Conservation (phyloP, 805 yeast genomes). For the Kregervanrija pseudodelftensis region DNA sequence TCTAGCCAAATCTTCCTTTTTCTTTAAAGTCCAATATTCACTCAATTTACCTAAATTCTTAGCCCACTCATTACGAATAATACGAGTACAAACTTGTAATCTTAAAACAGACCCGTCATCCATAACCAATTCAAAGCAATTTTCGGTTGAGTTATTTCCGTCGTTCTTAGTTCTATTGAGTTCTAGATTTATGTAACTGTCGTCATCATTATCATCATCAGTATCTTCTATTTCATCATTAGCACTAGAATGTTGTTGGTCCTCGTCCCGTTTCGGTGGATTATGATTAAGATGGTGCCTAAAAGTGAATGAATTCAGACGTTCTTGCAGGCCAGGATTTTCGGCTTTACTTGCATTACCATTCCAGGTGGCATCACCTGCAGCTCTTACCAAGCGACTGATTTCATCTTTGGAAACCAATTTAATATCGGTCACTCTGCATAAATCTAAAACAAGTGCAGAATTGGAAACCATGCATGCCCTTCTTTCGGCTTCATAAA, state of each 20-base stretch:
- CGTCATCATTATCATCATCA: constrained; percentile 2
- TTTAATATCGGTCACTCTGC: constrained; percentile 36
- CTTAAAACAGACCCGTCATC: constrained; percentile 38
- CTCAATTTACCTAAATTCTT: constrained; percentile 35
- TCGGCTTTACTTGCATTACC: constrained; percentile 1
- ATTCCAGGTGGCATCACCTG: constrained; percentile 27
- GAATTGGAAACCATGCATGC: constrained; percentile 49
- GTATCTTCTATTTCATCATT: too few species aligned
- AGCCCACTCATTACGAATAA: constrained; percentile 61
- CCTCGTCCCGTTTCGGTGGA: too few species aligned
- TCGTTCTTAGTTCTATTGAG: constrained; percentile 10
- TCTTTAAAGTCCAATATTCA: constrained; percentile 54
- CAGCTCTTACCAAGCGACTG: constrained; percentile 21
- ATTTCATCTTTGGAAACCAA: constrained; percentile 24
- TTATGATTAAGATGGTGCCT: too few species aligned
- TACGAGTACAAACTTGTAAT: constrained; percentile 48
- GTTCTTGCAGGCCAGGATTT: neutral
- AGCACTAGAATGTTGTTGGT: too few species aligned
- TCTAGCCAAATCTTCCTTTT: constrained; percentile 32
- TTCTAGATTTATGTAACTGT: constrained; percentile 1
- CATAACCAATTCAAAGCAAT: constrained; percentile 47
- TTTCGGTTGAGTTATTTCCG: constrained; percentile 27
- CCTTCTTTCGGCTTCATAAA: constrained; percentile 60
- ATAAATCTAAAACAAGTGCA: constrained; percentile 54
- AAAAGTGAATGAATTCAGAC: too few species aligned